Base-by-base conservation (phyloP, 192 early-diverging fungal species). In the Entomortierella chlamydospora region DNA sequence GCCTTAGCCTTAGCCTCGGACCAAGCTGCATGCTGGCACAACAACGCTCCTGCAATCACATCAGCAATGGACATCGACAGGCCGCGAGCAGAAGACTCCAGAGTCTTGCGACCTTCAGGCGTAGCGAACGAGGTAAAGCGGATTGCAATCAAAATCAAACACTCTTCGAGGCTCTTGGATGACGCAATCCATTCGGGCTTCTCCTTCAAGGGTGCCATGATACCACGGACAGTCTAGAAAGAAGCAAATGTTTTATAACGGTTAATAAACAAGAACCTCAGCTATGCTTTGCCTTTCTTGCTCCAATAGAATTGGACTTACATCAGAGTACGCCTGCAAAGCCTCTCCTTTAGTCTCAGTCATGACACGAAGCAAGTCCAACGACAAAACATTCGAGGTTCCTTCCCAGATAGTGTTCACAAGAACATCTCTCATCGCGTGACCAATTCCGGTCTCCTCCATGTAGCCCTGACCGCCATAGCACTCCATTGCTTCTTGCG, bases 331-430 rank as follows among this genome's bases (percentile, higher is more conserved):
- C 17, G 68, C 37, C 37, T 72, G 53, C 20, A 82, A 47, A 30
- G 82, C 87, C 8, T 61, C 37, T 28, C 88, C 86, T 51, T 78
- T 81, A 10, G 88, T 86, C 47, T 87, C 82, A 18, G 61, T 62
- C 31, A 89, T 72, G 9, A 90, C 87, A 22, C 90, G 81, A 55
- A 85, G 57, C 20, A 90, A 81, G 81, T 93, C 92, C 57, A 89
- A 71, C 1, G 90, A 83, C 23, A 91, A 68, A 2, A 93, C 86
- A 56, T 92, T 92, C 0, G 91, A 87, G 0, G 92, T 93, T 8
- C 92, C 92, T 43, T 93, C 92, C 92, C 92, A 93, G 54, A 93
- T 93, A 5, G 84, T 78, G 65, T 90, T 89, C n/a, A 93, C 91
- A 59, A 83, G 68, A 0, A 88, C 79, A 63, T 93, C 90, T n/a